Conservation (phyloP, 768 basidiomycete genomes). For the Boletus vermiculosoides region DNA sequence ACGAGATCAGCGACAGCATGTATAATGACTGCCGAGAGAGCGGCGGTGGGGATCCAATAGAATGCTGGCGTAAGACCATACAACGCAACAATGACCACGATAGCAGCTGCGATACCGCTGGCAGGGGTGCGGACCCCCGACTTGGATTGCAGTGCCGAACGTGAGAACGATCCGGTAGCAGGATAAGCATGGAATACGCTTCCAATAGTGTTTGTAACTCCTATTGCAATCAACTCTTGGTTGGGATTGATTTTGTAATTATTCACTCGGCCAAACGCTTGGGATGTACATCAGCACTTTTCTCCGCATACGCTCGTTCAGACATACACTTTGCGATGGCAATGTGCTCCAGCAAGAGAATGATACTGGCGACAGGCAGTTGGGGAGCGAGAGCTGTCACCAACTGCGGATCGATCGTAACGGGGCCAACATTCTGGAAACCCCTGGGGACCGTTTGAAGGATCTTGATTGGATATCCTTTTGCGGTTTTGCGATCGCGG, state of each 20-base stretch:
- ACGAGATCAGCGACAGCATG: constrained; percentile 90
- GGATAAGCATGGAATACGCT: constrained; percentile 91
- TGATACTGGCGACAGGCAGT: constrained; percentile 82
- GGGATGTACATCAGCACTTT: constrained; percentile 10
- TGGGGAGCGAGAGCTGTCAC: constrained; percentile 69
- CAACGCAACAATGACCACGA: constrained; percentile 89
- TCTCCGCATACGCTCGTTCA: not conserved
- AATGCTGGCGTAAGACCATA: constrained; percentile 94
- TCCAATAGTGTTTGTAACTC: constrained; percentile 92
- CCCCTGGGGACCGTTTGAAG: constrained; percentile 83
- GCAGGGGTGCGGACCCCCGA: constrained; percentile 96
- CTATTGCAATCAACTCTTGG: constrained; percentile 95
- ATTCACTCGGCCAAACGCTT: constrained; percentile 92
- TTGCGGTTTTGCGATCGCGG: constrained; percentile 52
- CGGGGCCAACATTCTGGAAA: constrained; percentile 56
- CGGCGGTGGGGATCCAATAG: constrained; percentile 83
- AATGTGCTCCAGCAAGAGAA: constrained; percentile 92
- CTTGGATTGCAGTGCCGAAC: constrained; percentile 94
- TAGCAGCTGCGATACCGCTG: constrained; percentile 79
- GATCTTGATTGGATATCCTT: constrained; percentile 82
- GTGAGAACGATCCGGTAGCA: constrained; percentile 97
- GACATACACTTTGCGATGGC: constrained; percentile 88
- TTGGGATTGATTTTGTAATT: constrained; percentile 92
- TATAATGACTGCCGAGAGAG: constrained; percentile 91
- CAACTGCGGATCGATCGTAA: constrained; percentile 48